phyloP scores from a whole-genome alignment of 2,329 filamentous ascomycete species.

The Podosphaera leucotricha region DNA sequence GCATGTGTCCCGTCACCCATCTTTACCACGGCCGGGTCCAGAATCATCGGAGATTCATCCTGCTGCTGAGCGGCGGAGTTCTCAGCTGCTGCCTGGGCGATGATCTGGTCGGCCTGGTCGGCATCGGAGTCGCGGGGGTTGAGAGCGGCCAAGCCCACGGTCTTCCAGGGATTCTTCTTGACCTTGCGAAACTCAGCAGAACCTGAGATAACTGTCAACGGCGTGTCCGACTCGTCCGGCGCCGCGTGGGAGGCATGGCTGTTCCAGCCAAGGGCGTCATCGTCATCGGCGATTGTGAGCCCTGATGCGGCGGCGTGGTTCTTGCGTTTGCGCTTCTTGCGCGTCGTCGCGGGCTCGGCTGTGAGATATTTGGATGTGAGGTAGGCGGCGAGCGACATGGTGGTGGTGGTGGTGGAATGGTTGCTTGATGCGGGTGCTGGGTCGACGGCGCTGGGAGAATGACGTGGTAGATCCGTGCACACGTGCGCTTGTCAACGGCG shows the following conservation, averaged over 20 bases:
- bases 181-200: conserved; percentile 42
- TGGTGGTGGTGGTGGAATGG: conserved; percentile 13
- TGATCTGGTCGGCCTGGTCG: conserved; percentile 54
- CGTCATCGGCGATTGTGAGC: conserved; percentile 42
- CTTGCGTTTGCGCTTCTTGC: conserved; percentile 42
- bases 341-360: conserved; percentile 31
- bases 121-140: conserved; percentile 17
- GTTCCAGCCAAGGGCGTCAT: conserved; percentile 24
- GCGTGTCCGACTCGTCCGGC: conserved; percentile 26
- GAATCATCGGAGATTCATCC: conserved; percentile 25
- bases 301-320: conserved; percentile 20
- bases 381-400: conserved; percentile 55
- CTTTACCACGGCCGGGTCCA: conserved; percentile 29
- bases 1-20: conserved; percentile 81
- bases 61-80: conserved; percentile 28
- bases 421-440: background rate
- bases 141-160: conserved; percentile 25
- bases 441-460: no score
- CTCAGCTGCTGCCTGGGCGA: conserved; percentile 49
- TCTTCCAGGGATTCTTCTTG: conserved; percentile 66
- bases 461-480: no score
- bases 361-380: conserved; percentile 80
- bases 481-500: no score
- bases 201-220: conserved; percentile 25
- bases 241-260: conserved; percentile 17